These are phyloP conservation scores for Cryomyces minteri DNA, from an alignment of 495 filamentous ascomycete species.

Conservation along the genomic window DNA sequence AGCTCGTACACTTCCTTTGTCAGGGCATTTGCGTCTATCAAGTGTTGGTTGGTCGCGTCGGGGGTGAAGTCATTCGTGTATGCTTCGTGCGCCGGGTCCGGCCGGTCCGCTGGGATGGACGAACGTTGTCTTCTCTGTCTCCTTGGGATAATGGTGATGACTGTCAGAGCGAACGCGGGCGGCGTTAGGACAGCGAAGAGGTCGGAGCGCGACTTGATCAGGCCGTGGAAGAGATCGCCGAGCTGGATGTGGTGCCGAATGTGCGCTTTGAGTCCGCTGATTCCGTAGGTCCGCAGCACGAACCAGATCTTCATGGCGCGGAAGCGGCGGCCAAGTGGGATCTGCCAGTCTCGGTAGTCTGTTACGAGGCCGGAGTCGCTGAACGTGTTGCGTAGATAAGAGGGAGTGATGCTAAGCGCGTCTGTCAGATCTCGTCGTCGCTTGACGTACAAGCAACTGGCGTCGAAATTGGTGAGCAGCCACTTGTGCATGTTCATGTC, in stretches of 20 bases:
- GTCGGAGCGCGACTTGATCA: constrained; percentile 39
- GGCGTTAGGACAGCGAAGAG: constrained; percentile 61
- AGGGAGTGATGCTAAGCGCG: constrained; percentile 64
- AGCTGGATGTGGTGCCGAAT: constrained; percentile 46
- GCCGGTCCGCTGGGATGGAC: neutral
- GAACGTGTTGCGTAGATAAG: constrained; percentile 66
- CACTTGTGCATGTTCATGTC: constrained; percentile 98
- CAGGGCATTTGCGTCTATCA: constrained; percentile 38
- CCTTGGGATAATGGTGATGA: constrained; percentile 38
- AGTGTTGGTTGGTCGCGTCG: constrained; percentile 19
- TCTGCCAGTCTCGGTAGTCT: constrained; percentile 97
- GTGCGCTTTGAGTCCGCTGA: constrained; percentile 56
- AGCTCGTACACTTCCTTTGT: constrained; percentile 66
- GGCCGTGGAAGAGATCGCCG: constrained; percentile 48
- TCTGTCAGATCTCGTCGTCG: constrained; percentile 55
- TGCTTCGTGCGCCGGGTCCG: constrained; percentile 14
- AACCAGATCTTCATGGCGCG: constrained; percentile 92
- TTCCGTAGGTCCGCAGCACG: constrained; percentile 73
- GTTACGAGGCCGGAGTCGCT: constrained; percentile 73
- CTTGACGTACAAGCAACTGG: constrained; percentile 62
- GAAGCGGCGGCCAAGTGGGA: constrained; percentile 88
- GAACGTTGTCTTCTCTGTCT: neutral
- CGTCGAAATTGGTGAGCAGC: constrained; percentile 91
- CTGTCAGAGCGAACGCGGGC: constrained; percentile 65
- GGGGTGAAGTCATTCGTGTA: constrained; percentile 12